Base-by-base conservation (phyloP, 2,329 filamentous ascomycete species). In the Aspergillus intermedius region DNA sequence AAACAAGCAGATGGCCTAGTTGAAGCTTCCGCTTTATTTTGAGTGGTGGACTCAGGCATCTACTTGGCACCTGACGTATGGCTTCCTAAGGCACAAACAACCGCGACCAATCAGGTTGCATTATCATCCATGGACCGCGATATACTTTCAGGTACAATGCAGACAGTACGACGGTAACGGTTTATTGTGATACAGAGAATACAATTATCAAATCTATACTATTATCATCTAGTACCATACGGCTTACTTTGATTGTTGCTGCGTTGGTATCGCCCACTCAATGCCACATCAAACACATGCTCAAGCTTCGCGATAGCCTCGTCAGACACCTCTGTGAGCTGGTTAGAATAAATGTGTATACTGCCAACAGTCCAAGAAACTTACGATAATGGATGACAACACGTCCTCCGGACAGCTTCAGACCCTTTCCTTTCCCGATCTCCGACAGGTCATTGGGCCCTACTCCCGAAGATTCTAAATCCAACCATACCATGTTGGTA, bases 401-500 rank as follows among this genome's bases (percentile, higher is more conserved):
- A 49, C 85, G 72, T 3, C 78, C 78, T 28, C 80, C 79, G 8
- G 73, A 56, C 12, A 84, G 61, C 53, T 71, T 76, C 48, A 88
- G 56, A 0, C 83, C 83, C 47, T 79, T 75, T 57, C 79, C 75
- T 52, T 78, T 68, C 2, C 75, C 82, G 34, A 79, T 66, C 49
- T 74, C 71, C 8, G 78, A 74, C 51, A 83, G 79, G 37, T 77
- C 73, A 45, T 78, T 74, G 4, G 64, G 64, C 3, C 73, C 70
- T 28, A 84, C 64, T 0, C 80, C 79, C 9, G 80, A 78, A 1
- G 77, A 77, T 25, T 81, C 77, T 13, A 93, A 72, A 65, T 94
- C 84, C 49, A 94, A 62, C 88, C 88, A 95, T 30, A 88, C 81
- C 87, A 95, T 94, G 70, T 95, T 95, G n/a, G 89, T 94, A 62